Conservation (phyloP, 441 rosid genomes). For the Croton setiger region DNA sequence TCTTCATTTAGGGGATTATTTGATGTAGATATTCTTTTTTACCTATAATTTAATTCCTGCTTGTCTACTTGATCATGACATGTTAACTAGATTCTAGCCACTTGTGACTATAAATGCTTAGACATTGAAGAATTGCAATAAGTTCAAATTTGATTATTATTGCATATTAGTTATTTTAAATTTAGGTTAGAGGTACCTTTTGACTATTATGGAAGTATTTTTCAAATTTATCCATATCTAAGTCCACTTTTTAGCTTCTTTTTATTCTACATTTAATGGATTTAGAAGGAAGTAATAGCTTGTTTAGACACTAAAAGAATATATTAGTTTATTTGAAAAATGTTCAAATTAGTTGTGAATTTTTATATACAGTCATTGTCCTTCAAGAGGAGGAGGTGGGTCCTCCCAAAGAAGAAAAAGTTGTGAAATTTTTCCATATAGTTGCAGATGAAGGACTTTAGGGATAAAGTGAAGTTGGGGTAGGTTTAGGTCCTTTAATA, state of each 20-base stretch:
- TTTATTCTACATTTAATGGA: no score
- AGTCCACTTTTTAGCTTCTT: background rate
- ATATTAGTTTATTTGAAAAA: no score
- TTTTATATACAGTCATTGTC: background rate
- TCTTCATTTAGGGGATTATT: background rate
- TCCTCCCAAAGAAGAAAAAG: conserved; percentile 22
- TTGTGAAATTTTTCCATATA: conserved; percentile 21
- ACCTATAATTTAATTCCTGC: conserved; percentile 5
- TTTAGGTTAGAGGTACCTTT: background rate
- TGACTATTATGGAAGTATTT: background rate
- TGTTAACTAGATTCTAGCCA: background rate
- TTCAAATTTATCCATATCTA: background rate
- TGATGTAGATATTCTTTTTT: background rate
- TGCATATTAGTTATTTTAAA: background rate
- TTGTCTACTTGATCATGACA: background rate
- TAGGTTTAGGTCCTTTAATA: conserved; percentile 25
- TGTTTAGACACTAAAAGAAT: no score
- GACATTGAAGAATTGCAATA: background rate
- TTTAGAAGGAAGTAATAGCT: no score
- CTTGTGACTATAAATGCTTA: background rate
- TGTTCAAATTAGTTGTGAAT: no score
- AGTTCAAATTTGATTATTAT: background rate
- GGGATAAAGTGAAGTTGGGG: conserved; percentile 10
- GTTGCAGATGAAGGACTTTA: conserved; percentile 31
- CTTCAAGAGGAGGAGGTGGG: conserved; percentile 25